Evolutionary conservation across 257 asterid genomes (phyloP), one percentile per base, ranked within the genome.

Genomic region (Thymus mandschuricus): DNA sequence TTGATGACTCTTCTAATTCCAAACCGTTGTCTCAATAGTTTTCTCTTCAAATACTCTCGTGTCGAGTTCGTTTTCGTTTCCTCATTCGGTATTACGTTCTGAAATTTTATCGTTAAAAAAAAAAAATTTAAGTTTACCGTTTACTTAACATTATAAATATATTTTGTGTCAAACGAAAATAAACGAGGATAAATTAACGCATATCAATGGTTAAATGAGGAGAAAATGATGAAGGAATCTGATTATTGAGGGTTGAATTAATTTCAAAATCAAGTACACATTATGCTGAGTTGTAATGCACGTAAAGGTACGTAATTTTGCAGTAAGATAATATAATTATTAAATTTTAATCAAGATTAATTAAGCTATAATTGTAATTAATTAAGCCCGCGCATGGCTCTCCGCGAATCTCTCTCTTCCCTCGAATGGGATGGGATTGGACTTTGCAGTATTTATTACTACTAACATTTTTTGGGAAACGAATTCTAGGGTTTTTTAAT

Each of bases 321-420:
- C 81, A 70, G 63, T 63, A 77, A 71, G 70, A 72, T 60, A 65
- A 70, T 59, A 54, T 45, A 68, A 81, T 69, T 52, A 81, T 69
- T 52, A 73, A 63, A 35, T 71, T 67, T 52, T 73, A 66, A 75
- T 69, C 46, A 51, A 58, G 72, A 29, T 27, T 54, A 43, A 9
- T 8, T 28, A 12, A 70, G 76, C 31, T 56, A 46, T 1, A 67
- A 81, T 69, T 77, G 21, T 69, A 70, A 77, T 80, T 60, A 21
- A 75, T 58, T 75, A 77, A 55, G 74, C 92, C 94, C 96, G 84
- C 89, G 94, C 94, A 69, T 81, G 94, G 92, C 48, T 87, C 86
- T 56, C 90, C 94, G 92, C 86, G 94, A 87, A 89, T 87, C 94
- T 87, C 88, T 89, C 93, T 64, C 65, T 52, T 64, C 71, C 75